Evolutionary conservation across 2,329 filamentous ascomycete genomes (phyloP).

Genomic region (Proliferodiscus dingleyae): DNA sequence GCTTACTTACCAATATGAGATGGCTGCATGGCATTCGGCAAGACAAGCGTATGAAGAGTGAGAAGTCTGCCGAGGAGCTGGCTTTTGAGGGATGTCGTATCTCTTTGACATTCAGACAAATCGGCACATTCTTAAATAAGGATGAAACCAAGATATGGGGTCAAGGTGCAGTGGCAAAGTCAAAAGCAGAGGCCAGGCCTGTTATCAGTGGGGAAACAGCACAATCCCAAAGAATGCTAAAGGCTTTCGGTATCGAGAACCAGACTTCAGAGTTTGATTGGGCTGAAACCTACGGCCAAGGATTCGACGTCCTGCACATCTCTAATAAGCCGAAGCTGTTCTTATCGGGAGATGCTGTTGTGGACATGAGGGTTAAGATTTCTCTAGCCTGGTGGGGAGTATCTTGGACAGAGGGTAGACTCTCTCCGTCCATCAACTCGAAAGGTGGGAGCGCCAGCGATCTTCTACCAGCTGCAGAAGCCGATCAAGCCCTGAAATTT

Average conservation of each 20-base stretch:
- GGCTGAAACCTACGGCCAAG: constrained; percentile 68
- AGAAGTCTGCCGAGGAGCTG: constrained; percentile 66
- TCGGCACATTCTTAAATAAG: constrained; percentile 75
- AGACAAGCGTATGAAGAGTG: constrained; percentile 67
- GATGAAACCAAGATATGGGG: constrained; percentile 76
- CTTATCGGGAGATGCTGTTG: constrained; percentile 41
- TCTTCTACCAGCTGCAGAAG: constrained; percentile 15
- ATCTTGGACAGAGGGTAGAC: constrained; percentile 29
- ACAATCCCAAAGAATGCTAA: constrained; percentile 65
- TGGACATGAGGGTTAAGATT: constrained; percentile 46
- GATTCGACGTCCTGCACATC: constrained; percentile 79
- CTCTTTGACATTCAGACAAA: constrained; percentile 84
- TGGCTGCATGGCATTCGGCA: constrained; percentile 92
- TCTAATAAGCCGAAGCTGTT: constrained; percentile 38
- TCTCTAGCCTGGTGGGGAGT: constrained; percentile 47
- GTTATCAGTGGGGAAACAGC: constrained; percentile 66
- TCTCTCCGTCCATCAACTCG: constrained; percentile 27
- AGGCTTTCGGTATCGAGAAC: constrained; percentile 83
- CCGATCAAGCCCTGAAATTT: constrained; percentile 43
- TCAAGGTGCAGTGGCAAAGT: constrained; percentile 75
- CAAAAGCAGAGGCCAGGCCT: constrained; percentile 49
- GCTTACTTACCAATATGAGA: constrained; percentile 71
- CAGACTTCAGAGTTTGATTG: constrained; percentile 67
- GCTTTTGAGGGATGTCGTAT: constrained; percentile 75
- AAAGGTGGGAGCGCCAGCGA: constrained; percentile 23